Evolutionary conservation across 2,329 filamentous ascomycete species (phyloP), one percentile per base, ranked within the genome.

Genomic region (Tolypocladium tundrense): DNA sequence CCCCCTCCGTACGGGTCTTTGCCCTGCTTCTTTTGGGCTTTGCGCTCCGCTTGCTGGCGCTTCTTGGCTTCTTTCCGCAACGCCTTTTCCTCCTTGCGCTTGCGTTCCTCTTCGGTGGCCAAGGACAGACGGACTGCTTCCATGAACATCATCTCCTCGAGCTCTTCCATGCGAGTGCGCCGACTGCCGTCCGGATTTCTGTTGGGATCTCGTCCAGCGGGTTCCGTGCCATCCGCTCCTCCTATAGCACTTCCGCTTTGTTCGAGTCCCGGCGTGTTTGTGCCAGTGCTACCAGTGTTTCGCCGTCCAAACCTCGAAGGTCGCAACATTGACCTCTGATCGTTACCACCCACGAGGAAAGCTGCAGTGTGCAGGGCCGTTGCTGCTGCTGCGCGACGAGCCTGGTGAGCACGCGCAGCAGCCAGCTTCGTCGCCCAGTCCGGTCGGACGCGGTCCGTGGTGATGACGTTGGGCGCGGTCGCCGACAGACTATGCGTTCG

Each of bases 101-200:
- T 88, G n/a, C 93, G 83, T 48, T 97, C 93, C 67, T 97, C 93
- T 70, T 99, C 94, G 1, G 90, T 87, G 0, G 88, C 91, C n/a
- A 99, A 77, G 53, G 91, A 96, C 37, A 96, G 73, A 43, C 94
- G 82, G 53, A 99, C 95, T 0, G 94, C 94, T 71, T 99, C 94
- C 80, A 94, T 91, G 79, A 97, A 91, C 94, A 99, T 99, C 78
- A 99, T 89, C 54, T 96, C 93, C 70, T 99, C 94, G 0, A 97
- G 80, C 64, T 97, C 92, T 27, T 95, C 90, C 68, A 95, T 84
- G 37, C 90, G 81, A 58, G 69, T 70, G 52, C 79, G 72, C 59
- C 77, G 66, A 57, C 66, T 66, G 16, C 64, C 65, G 11, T 65
- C 64, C 3, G 62, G 55, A 42, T 59, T 62, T 2, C 66, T 54